Evolutionary conservation across 2,329 filamentous ascomycete species (phyloP), one percentile per base, ranked within the genome.

Genomic region (Clonostachys sp.): DNA sequence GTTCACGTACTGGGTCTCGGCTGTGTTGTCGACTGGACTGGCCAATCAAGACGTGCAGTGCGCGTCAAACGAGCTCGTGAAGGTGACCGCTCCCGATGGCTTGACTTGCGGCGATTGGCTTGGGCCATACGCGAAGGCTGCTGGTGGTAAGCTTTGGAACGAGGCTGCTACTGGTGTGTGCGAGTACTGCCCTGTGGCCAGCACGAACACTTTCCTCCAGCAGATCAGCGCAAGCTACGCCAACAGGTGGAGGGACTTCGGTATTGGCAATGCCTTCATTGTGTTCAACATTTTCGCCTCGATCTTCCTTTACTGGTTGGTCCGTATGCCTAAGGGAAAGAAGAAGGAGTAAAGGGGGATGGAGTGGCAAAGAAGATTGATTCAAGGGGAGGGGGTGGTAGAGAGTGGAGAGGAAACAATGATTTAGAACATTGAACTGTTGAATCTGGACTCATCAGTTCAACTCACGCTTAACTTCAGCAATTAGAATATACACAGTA

Each of bases 51-150:
- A 45, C 1, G 60, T 63, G 2, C 56, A 59, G 3, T 92, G 89
- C 61, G 77, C 83, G 2, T 42, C 56, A 6, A 86, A 84, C 57
- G 89, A 94, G 62, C 73, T 78, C 48, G 68, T 86, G 14, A 61
- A 67, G 6, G 83, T 94, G 60, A 67, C 81, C 34, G 81, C 87
- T 0, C 74, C 77, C 0, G 46, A 55, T 2, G 64, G 65, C 6
- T 61, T 71, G 51, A 85, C 73, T 0, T 89, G 85, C 56, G 63
- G 55, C 1, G 52, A 74, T 9, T 89, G 86, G 58, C 61, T 86
- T 55, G 36, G 56, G 1, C 35, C 55, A 0, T 83, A 76, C 55
- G 70, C 80, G 5, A 41, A 54, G 0, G 42, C 46, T 2, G 43
- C 63, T 0, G 78, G 77, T 1, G 82, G 82, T 2, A 73, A 71